Base-by-base conservation (phyloP, 2,329 filamentous ascomycete genomes). In the Neocatenulostroma microsporum region DNA sequence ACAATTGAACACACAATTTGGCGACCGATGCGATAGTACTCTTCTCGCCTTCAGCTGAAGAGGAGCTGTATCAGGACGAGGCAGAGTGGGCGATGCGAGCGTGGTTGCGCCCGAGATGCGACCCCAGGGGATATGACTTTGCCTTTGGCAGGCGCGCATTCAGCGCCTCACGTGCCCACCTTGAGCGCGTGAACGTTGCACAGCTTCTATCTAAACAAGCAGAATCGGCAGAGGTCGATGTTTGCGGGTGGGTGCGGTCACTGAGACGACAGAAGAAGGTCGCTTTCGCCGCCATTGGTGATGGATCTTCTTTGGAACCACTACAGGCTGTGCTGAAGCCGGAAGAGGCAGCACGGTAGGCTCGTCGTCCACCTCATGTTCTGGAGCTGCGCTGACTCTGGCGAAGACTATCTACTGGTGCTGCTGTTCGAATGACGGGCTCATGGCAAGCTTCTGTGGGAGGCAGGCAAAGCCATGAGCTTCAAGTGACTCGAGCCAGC, bases 191-290 rank as follows among this genome's bases (percentile, higher is more conserved):
- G 30, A 41, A 36, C 32, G 45, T 56, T 30, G 48, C 51, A 30
- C 42, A 48, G 29, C 44, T 58, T 8, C 47, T 56, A 14, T 20
- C 42, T 4, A 13, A 24, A 10, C 55, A 39, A 14, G 46, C 36
- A 25, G 36, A 46, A 19, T 41, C 39, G 37, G 64, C 52, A 6
- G 35, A 50, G 20, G 47, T 60, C 26, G 39, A 49, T 15, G 68
- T 94, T 49, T 74, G 82, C 57, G 89, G 88, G 43, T 89, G 82
- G 66, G 73, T 95, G 38, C 77, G 84, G 45, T 89, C 85, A 3
- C 80, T 94, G 42, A 76, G 89, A 44, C 84, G 85, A 59, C 87
- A 93, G 68, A 94, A 95, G 60, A 74, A 74, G 15, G 71, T 82
- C 41, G 80, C 82, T 4, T 96, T 98, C 64, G 81, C 88, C 35